Evolutionary conservation across 495 filamentous ascomycete species (phyloP), one percentile per base, ranked within the genome.

Genomic region (Cladorrhinum samala): DNA sequence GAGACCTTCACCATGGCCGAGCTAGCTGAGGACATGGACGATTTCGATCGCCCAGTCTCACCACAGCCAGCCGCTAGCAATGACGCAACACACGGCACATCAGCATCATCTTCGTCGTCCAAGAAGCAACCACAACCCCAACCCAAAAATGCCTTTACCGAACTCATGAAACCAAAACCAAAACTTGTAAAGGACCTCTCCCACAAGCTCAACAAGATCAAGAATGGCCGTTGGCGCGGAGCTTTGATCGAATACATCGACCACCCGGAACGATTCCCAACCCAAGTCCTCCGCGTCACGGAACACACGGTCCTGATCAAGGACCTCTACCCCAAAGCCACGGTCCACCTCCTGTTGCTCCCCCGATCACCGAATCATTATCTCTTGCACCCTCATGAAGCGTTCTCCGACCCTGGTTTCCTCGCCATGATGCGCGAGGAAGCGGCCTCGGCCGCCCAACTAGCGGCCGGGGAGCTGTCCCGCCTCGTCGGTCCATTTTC

Each of bases 241-340:
- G 85, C 73, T 7, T 80, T 97, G 2, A 80, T 81, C 45, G 76
- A 74, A 7, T 95, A 95, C 73, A 85, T 86, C 51, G 57, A 72
- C n/a, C 69, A 82, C 46, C 89, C 91, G 0, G 73, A 79, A 14
- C 70, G 78, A 2, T 88, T 81, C 60, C 82, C 85, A 0, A 68
- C 63, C 37, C 68, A 74, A 0, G 85, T 96, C 1, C 76, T 96
- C 44, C 86, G 81, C 64, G 71, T 86, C 68, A 81, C 83, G 58
- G 69, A 74, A 6, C 68, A 84, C 54, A 94, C 87, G 53, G 91
- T 96, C 39, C 80, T 81, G 14, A 89, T 96, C 69, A 73, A 86
- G 39, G 93, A 98, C 68, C 66, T 79, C 46, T 98, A 81, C 64
- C 90, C 92, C 3, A 96, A 97, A 67, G 82, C 89, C 18, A 81